phyloP scores from a whole-genome alignment of 2,329 filamentous ascomycete species.

The Epichloe brachyelytri region DNA sequence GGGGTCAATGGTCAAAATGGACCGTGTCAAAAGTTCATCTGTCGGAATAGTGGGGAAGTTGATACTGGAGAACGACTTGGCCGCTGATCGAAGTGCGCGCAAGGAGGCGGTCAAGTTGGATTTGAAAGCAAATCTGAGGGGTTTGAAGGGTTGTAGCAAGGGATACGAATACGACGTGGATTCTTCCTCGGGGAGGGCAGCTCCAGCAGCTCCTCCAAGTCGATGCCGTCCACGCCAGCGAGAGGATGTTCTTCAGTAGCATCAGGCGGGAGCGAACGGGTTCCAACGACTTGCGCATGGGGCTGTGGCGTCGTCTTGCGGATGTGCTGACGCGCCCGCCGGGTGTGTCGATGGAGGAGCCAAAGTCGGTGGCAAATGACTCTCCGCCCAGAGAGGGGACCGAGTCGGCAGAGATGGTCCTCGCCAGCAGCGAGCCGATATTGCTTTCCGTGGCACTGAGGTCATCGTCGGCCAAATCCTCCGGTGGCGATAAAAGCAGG shows the following conservation, averaged over 20 bases:
- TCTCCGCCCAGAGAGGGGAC: conserved; percentile 45
- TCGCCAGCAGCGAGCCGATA: conserved; percentile 36
- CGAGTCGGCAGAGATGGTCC: conserved; percentile 47
- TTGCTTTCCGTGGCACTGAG: conserved; percentile 38
- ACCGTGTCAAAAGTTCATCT: conserved; percentile 54
- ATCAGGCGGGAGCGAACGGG: conserved; percentile 43
- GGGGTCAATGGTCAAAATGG: conserved; percentile 54
- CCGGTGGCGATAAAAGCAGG: conserved; percentile 45
- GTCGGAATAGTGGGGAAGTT: conserved; percentile 51
- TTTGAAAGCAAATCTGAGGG: conserved; percentile 48
- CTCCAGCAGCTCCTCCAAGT: conserved; percentile 36
- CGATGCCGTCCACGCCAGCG: conserved; percentile 25
- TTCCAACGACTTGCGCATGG: conserved; percentile 36
- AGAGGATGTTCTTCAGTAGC: conserved; percentile 39
- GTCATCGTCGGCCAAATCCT: conserved; percentile 40
- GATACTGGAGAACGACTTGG: conserved; percentile 48
- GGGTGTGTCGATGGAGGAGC: conserved; percentile 38
- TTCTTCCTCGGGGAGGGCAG: conserved; percentile 12
- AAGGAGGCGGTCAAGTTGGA: conserved; percentile 57
- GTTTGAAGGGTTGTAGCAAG: conserved; percentile 28
- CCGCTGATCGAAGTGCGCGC: conserved; percentile 49
- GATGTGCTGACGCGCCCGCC: conserved; percentile 23
- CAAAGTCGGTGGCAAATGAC: conserved; percentile 36
- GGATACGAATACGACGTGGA: conserved; percentile 7
- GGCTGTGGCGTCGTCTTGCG: conserved; percentile 22